Evolutionary conservation across 768 basidiomycete species (phyloP), one percentile per base, ranked within the genome.

Genomic region (Rhodotorula kratochvilovae): DNA sequence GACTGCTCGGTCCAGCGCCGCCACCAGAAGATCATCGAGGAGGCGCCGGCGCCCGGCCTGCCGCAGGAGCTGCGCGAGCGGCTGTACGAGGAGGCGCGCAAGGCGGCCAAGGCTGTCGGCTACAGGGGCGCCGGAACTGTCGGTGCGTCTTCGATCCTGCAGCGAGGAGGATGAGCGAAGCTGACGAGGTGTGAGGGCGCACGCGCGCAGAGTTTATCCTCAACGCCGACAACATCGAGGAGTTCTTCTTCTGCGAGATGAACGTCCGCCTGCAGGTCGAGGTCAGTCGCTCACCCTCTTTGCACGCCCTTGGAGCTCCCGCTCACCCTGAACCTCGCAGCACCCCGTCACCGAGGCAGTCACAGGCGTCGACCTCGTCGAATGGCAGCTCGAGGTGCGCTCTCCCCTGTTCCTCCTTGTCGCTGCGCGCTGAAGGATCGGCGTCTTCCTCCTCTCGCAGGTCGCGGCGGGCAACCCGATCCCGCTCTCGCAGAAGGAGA

Each of bases 191-290:
- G 11, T 50, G 25, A 27, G 23, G 48, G 6, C 25, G 7, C 12
- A 12, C 76, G 72, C 5, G 43, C 43, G 76, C 80, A 63, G 93
- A 97, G 79, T 96, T 97, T 77, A 95, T 97, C 73, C 92, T 95
- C 74, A 93, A 97, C 79, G 93, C 91, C 72, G 89, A 93, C 79
- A 90, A 71, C 42, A 58, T 89, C 15, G 81, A 86, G 66, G 84
- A 86, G 69, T 95, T 95, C 80, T 96, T 88, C 78, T 96, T 96
- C 79, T 94, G 94, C 92, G 93, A 96, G 81, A 95, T 95, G 77
- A 80, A 79, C 63, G 79, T 79, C 5, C 76, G 80, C 21, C 57
- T 80, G 5, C 80, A 80, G 55, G 80, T 79, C 45, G 43, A 67
- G 60, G 66, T 23, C 77, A 73, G 78, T 75, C 43, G 43, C 16